Conservation (phyloP, 306 rosid genomes). For the Oxytropis ochrocephala region DNA sequence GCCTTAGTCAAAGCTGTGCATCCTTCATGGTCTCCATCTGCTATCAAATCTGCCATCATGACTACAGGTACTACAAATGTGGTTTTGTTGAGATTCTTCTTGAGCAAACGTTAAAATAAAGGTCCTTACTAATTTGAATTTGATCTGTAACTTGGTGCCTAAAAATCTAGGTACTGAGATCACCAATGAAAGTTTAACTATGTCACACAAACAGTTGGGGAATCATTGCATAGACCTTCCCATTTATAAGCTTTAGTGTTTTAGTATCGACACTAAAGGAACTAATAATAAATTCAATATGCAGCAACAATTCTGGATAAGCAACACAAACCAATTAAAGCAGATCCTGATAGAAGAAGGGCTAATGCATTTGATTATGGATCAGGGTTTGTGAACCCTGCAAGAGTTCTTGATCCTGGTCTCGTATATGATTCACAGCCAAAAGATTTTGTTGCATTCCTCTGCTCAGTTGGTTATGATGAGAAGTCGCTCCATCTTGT, state of each 20-base stretch:
- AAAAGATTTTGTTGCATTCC: conserved; percentile 49
- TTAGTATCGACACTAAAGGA: not conserved
- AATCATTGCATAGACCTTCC: not conserved
- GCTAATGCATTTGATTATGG: conserved; percentile 74
- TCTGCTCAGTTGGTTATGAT: conserved; percentile 70
- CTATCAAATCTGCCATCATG: conserved; percentile 81
- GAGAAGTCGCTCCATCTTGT: conserved; percentile 47
- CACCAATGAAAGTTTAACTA: not conserved
- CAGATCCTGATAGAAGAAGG: conserved; percentile 53
- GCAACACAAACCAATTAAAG: conserved; percentile 40
- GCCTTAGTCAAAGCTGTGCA: conserved; percentile 60
- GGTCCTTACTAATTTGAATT: not conserved
- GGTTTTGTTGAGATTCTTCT: not conserved
- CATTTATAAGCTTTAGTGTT: not conserved
- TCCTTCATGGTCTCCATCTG: conserved; percentile 74
- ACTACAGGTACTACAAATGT: conserved; percentile 49
- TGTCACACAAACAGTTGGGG: not conserved
- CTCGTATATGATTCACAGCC: conserved; percentile 54
- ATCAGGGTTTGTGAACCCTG: conserved; percentile 72
- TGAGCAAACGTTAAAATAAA: not conserved
- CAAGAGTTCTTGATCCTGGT: conserved; percentile 64
- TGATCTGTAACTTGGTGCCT: not conserved
- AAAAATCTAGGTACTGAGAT: not conserved
- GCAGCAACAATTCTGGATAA: conserved; percentile 75
- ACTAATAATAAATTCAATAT: conserved; percentile 26